A percentile compares a stretch with the other conserved stretches of the same genome.
Evolutionary conservation across 495 filamentous ascomycete species (phyloP).

Genomic region (Venustampulla echinocandica): DNA sequence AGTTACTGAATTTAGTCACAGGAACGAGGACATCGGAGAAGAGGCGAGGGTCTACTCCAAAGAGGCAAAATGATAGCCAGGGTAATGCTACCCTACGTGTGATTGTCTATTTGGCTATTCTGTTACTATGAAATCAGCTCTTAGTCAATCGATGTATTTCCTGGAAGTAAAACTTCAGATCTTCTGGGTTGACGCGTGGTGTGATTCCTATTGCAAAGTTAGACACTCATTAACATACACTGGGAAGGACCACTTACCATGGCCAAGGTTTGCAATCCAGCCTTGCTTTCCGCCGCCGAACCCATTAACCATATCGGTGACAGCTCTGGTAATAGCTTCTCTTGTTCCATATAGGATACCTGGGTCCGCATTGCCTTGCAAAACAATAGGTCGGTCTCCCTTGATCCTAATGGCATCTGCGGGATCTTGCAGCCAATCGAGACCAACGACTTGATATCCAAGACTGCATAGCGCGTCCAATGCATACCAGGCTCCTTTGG

Average conservation of each 20-base stretch:
- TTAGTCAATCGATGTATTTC: constrained; percentile 70
- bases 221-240: background rate
- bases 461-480: constrained; percentile 78
- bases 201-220: constrained; percentile 59
- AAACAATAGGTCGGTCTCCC: constrained; percentile 56
- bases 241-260: constrained; percentile 49
- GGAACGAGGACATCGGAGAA: constrained; percentile 70
- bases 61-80: constrained; percentile 18
- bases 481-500: constrained; percentile 98
- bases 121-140: constrained; percentile 10
- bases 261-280: constrained; percentile 82
- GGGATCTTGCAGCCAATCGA: constrained; percentile 93
- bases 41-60: constrained; percentile 40
- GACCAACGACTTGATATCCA: constrained; percentile 84
- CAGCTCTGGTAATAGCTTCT: constrained; percentile 66
- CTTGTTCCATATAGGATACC: constrained; percentile 82
- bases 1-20: constrained; percentile 25
- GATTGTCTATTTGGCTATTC: background rate
- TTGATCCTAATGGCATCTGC: constrained; percentile 72
- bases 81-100: background rate
- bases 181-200: constrained; percentile 84
- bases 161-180: constrained; percentile 86
- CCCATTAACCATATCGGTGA: constrained; percentile 75
- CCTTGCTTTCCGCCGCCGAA: constrained; percentile 82
- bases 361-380: constrained; percentile 95